These are phyloP conservation scores for Neonectria neomacrospora DNA, from an alignment of 2,329 filamentous ascomycete genomes.

Conservation along the genomic window DNA sequence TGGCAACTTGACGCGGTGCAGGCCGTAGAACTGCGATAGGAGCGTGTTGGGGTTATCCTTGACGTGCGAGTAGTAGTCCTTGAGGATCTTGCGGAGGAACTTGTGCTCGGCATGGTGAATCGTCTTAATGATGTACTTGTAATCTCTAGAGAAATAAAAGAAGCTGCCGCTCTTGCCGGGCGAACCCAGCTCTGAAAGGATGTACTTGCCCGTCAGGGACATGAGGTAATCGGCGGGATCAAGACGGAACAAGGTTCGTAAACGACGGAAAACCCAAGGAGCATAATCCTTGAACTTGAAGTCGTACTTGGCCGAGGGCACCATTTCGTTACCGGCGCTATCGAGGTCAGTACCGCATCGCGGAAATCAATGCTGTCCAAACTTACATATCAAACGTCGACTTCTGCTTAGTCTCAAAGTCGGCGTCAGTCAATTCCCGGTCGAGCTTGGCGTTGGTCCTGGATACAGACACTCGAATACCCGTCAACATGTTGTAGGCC, in stretches of 20 bases:
- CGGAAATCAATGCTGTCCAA: background rate
- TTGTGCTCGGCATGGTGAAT: constrained; percentile 97
- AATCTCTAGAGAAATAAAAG: constrained; percentile 99
- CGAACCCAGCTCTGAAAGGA: constrained; percentile 94
- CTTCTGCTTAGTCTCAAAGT: constrained; percentile 95
- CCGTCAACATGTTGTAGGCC: constrained; percentile 99
- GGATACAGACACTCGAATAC: constrained; percentile 96
- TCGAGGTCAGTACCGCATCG: constrained; percentile 27
- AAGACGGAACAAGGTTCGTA: constrained; percentile 86
- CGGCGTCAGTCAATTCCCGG: constrained; percentile 85
- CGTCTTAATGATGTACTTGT: constrained; percentile 99
- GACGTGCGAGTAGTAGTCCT: constrained; percentile 94
- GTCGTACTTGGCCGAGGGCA: constrained; percentile 98
- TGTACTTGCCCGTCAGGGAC: constrained; percentile 98
- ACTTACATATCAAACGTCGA: constrained; percentile 98
- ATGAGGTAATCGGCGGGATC: constrained; percentile 98
- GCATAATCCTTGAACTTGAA: constrained; percentile 99
- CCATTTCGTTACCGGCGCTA: constrained; percentile 94
- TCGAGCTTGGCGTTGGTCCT: constrained; percentile 97
- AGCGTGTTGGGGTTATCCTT: constrained; percentile 94
- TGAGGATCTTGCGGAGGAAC: constrained; percentile 83
- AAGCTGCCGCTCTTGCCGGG: constrained; percentile 99
- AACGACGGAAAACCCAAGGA: constrained; percentile 97
- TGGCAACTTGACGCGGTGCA: constrained; percentile 97
- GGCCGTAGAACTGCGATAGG: constrained; percentile 95